Evolutionary conservation across 2,329 filamentous ascomycete species (phyloP).

Genomic region (Dichotomopilus funicola): DNA sequence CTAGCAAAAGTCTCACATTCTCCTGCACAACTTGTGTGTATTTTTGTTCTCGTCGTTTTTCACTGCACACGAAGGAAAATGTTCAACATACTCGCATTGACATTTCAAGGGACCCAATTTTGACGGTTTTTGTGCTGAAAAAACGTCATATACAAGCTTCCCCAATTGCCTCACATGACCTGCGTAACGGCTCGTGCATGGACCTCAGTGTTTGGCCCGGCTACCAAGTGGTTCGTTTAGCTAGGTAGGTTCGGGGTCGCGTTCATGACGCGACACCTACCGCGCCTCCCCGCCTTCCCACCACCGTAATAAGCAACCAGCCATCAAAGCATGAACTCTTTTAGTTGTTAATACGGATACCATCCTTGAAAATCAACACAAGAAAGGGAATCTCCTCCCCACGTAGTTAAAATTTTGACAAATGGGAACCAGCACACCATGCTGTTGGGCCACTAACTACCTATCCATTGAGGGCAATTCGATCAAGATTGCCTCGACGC

Average conservation of each 20-base stretch:
- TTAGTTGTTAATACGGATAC: neutral
- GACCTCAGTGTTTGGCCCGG: neutral
- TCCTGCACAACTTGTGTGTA: neutral
- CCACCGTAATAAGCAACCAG: neutral
- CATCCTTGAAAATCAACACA: too few species aligned
- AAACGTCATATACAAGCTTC: neutral
- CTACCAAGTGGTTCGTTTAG: neutral
- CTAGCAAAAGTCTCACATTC: neutral
- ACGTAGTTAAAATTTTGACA: too few species aligned
- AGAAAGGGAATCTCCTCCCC: too few species aligned
- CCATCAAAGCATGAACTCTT: constrained; percentile 8
- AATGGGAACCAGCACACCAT: too few species aligned
- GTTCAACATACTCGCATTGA: neutral
- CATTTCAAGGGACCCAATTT: too few species aligned
- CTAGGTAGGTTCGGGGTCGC: constrained; percentile 1
- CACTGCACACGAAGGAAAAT: neutral
- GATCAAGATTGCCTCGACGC: too few species aligned
- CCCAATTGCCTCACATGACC: neutral
- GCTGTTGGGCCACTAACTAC: too few species aligned
- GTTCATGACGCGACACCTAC: constrained; percentile 15
- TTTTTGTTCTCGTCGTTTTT: too few species aligned
- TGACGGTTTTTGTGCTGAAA: neutral
- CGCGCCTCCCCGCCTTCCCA: constrained; percentile 1
- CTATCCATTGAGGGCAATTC: too few species aligned
- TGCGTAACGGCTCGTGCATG: neutral